Evolutionary conservation across 2,329 filamentous ascomycete genomes (phyloP).

Genomic region (Neocatenulostroma microsporum): DNA sequence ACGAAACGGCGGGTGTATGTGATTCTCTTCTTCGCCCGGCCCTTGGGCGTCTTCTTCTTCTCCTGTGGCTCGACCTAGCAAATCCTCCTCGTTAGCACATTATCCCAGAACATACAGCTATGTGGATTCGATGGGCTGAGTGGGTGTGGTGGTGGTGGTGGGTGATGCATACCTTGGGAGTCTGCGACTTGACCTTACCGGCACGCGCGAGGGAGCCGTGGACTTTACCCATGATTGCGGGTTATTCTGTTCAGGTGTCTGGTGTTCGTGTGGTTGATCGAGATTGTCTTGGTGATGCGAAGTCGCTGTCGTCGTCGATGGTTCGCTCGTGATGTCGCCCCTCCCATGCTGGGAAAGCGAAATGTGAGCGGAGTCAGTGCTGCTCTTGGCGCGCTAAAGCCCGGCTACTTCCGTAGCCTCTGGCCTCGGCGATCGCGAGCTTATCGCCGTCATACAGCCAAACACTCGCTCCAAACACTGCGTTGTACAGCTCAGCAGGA

Average conservation of each 20-base stretch:
- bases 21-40: slow-evolving; percentile 93
- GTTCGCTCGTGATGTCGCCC: neutral
- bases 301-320: neutral
- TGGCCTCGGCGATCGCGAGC: neutral
- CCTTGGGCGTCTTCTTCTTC: slow-evolving; percentile 96
- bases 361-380: neutral
- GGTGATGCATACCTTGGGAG: slow-evolving; percentile 76
- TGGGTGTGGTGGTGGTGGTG: too few species aligned
- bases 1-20: slow-evolving; percentile 97
- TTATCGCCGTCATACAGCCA: neutral
- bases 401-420: neutral
- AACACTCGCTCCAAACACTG: neutral
- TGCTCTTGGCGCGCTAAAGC: neutral
- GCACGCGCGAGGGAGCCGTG: slow-evolving; percentile 92
- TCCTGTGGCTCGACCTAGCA: slow-evolving; percentile 87
- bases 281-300: neutral
- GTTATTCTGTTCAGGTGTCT: slow-evolving; percentile 16
- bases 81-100: too few species aligned
- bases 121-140: too few species aligned
- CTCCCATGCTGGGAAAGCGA: too few species aligned
- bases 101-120: too few species aligned
- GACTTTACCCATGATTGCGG: slow-evolving; percentile 78
- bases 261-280: neutral
- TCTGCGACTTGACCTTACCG: slow-evolving; percentile 97
- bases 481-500: neutral